These are phyloP conservation scores for Emydomyces testavorans DNA, from an alignment of 2,329 filamentous ascomycete genomes.

Conservation along the genomic window DNA sequence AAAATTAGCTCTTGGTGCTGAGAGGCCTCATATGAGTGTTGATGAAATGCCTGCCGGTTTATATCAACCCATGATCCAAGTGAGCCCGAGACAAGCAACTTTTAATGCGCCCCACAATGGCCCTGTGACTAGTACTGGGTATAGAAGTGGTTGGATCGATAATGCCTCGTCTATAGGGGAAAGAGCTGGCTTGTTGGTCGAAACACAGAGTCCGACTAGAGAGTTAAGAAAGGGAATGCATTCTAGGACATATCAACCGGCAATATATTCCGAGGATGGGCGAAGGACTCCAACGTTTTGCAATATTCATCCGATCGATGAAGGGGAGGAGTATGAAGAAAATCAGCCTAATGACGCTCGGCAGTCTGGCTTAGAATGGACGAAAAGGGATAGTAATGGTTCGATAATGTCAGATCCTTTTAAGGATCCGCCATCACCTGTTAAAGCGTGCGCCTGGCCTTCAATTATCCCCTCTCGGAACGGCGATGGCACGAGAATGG, in stretches of 20 bases:
- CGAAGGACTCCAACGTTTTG: constrained; percentile 41
- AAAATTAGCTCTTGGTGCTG: constrained; percentile 41
- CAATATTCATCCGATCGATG: constrained; percentile 52
- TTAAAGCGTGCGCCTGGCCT: constrained; percentile 13
- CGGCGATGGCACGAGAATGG: background rate
- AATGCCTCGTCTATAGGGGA: constrained; percentile 28
- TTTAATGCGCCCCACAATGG: constrained; percentile 12
- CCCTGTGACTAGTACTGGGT: background rate
- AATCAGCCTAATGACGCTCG: constrained; percentile 8
- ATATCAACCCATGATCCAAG: constrained; percentile 23
- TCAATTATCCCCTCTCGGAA: constrained; percentile 1
- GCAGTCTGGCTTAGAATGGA: constrained; percentile 15
- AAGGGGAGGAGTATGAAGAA: constrained; percentile 49
- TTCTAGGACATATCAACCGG: constrained; percentile 30
- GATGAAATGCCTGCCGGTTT: constrained; percentile 19
- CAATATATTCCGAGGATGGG: constrained; percentile 39
- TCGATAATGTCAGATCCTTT: constrained; percentile 14
- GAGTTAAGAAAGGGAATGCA: constrained; percentile 32
- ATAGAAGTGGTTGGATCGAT: constrained; percentile 20
- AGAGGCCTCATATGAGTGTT: constrained; percentile 38
- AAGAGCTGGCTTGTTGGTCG: constrained; percentile 33
- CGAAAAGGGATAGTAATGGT: constrained; percentile 12
- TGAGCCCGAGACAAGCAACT: constrained; percentile 10
- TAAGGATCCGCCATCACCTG: constrained; percentile 14
- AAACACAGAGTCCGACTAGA: constrained; percentile 31